These are phyloP conservation scores for Torulaspora microellipsoides DNA, from an alignment of 805 yeast species.

Conservation along the genomic window DNA sequence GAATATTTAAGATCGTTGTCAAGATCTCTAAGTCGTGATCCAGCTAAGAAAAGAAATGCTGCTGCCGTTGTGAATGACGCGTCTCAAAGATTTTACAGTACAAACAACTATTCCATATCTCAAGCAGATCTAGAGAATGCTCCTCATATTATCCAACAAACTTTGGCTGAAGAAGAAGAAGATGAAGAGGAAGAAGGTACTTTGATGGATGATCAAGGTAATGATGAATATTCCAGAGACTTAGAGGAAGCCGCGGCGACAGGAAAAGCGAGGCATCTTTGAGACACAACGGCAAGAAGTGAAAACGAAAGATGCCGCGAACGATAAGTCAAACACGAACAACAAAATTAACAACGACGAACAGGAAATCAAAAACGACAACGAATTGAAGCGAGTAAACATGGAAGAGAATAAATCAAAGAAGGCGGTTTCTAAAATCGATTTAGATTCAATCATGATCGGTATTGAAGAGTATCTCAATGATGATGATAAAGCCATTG, in stretches of 20 bases:
- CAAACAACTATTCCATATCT: constrained; percentile 30
- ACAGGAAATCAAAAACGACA: neutral
- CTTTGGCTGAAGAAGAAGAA: constrained; percentile 21
- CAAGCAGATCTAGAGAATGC: constrained; percentile 28
- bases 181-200: constrained; percentile 22
- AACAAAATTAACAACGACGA: neutral
- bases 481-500: constrained; percentile 5
- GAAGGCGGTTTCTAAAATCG: constrained; percentile 9
- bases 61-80: constrained; percentile 6
- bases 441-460: constrained; percentile 23
- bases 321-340: neutral
- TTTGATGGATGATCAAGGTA: constrained; percentile 22
- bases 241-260: constrained; percentile 12
- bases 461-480: constrained; percentile 27
- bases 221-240: constrained; percentile 17
- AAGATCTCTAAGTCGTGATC: constrained; percentile 30
- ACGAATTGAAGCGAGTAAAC: neutral
- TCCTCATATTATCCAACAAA: constrained; percentile 24
- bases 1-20: constrained; percentile 53
- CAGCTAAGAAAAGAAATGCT: constrained; percentile 7
- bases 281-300: constrained; percentile 25
- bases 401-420: constrained; percentile 38
- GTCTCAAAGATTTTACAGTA: constrained; percentile 18
- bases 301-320: constrained; percentile 4
- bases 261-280: constrained; percentile 17